These are phyloP conservation scores for Suillus alpinus DNA, from an alignment of 768 basidiomycete species.

Conservation along the genomic window DNA sequence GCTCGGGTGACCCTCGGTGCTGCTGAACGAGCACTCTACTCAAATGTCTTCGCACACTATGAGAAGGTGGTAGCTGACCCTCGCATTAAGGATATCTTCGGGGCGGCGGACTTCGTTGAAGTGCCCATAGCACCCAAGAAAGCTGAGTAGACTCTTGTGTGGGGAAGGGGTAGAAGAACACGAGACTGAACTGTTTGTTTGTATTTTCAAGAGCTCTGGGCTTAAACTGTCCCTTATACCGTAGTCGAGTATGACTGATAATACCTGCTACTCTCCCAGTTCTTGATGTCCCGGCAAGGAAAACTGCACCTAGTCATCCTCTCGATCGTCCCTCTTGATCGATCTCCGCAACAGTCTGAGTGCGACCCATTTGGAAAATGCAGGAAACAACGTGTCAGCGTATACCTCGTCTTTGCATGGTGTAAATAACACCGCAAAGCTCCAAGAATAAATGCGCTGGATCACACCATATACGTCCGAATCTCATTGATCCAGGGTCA, in stretches of 20 bases:
- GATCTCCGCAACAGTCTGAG: conserved; percentile 47
- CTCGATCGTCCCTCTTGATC: conserved; percentile 48
- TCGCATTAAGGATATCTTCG: conserved; percentile 20
- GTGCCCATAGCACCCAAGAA: conserved; percentile 13
- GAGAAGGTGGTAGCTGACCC: conserved; percentile 18
- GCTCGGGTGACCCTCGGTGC: conserved; percentile 24
- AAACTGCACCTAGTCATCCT: conserved; percentile 71
- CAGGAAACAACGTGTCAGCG: conserved; percentile 41
- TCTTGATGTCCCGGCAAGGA: conserved; percentile 80
- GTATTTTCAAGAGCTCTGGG: not conserved
- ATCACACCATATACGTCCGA: conserved; percentile 58
- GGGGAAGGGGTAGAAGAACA: not conserved
- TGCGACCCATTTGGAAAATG: conserved; percentile 25
- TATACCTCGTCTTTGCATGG: conserved; percentile 57
- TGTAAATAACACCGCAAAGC: conserved; percentile 82
- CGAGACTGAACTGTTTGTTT: not conserved
- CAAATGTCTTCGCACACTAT: conserved; percentile 25
- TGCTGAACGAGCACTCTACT: conserved; percentile 24
- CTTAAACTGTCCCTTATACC: not conserved
- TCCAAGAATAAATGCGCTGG: conserved; percentile 71
- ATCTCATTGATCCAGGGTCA: conserved; percentile 15
- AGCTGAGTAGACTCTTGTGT: not conserved
- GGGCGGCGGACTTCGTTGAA: conserved; percentile 20
- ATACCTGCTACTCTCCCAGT: conserved; percentile 13
- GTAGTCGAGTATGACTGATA: too few species aligned